Conservation (phyloP, 106 monocot species). For the Xerophyta viscosa region DNA sequence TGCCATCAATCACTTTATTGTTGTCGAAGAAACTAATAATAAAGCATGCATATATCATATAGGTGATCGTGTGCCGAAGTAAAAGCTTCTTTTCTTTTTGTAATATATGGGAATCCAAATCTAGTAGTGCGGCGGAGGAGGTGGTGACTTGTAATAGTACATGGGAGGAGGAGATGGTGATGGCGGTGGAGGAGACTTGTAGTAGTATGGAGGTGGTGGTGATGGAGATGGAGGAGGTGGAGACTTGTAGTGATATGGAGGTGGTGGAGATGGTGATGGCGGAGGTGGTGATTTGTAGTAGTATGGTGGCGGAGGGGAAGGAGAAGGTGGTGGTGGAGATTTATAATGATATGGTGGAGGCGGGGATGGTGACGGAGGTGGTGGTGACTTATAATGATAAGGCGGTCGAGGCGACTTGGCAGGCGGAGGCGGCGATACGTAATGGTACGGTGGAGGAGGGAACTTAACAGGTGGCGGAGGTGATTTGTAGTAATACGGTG, state of each 20-base stretch:
- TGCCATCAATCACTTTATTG: no score
- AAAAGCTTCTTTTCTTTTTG: not conserved
- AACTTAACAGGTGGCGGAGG: not conserved
- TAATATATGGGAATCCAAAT: not conserved
- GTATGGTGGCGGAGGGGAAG: not conserved
- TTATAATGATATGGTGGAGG: constrained; percentile 7
- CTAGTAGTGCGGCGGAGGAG: not conserved
- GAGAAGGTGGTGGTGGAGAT: constrained; percentile 4
- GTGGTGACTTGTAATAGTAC: not conserved
- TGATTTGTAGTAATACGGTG: not conserved
- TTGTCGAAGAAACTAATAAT: no score
- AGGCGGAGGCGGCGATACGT: constrained; percentile 4
- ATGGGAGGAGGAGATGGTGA: not conserved
- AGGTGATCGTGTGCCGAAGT: not conserved
- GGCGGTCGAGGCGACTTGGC: not conserved
- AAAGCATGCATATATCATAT: not conserved
- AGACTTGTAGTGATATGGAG: constrained; percentile 4
- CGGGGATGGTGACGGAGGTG: not conserved
- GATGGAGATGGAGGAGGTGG: constrained; percentile 2
- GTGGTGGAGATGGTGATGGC: constrained; percentile 2
- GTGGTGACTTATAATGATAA: not conserved
- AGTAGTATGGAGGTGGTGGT: constrained; percentile 3
- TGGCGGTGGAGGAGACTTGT: constrained; percentile 3
- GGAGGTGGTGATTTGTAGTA: constrained; percentile 5
- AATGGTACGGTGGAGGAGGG: constrained; percentile 5